Conservation (phyloP, 371 early-diverging fungal species). For the Apophysomyces sp. region DNA sequence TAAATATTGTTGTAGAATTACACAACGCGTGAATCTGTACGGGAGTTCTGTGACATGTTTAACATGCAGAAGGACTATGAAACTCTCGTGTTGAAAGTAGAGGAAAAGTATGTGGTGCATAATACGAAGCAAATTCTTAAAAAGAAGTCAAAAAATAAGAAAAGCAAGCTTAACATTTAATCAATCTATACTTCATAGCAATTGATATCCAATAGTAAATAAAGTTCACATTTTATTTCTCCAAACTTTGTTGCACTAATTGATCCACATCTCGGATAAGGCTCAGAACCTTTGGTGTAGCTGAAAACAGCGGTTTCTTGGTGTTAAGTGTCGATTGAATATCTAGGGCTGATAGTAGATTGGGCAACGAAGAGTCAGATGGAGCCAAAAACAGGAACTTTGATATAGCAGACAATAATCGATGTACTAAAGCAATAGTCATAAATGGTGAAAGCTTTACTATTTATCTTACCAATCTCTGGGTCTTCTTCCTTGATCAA, state of each 20-base stretch:
- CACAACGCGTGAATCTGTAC: neutral
- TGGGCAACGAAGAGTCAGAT: conserved; percentile 23
- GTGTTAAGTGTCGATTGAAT: conserved; percentile 19
- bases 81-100: neutral
- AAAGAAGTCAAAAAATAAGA: neutral
- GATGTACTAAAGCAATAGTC: conserved; percentile 25
- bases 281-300: conserved; percentile 15
- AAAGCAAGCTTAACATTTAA: too few species aligned
- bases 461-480: conserved; percentile 37
- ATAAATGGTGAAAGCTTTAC: neutral
- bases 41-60: neutral
- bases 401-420: conserved; percentile 37
- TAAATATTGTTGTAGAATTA: neutral
- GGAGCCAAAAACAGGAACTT: conserved; percentile 46
- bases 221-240: neutral
- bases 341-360: conserved; percentile 37
- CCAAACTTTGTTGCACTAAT: conserved; percentile 17
- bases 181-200: too few species aligned
- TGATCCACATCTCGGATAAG: conserved; percentile 30
- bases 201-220: too few species aligned
- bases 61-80: neutral
- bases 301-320: conserved; percentile 25
- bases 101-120: neutral
- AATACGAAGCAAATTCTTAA: neutral
- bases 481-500: conserved; percentile 55